These are phyloP conservation scores for Apodospora peruviana DNA, from an alignment of 495 filamentous ascomycete species.

Conservation along the genomic window DNA sequence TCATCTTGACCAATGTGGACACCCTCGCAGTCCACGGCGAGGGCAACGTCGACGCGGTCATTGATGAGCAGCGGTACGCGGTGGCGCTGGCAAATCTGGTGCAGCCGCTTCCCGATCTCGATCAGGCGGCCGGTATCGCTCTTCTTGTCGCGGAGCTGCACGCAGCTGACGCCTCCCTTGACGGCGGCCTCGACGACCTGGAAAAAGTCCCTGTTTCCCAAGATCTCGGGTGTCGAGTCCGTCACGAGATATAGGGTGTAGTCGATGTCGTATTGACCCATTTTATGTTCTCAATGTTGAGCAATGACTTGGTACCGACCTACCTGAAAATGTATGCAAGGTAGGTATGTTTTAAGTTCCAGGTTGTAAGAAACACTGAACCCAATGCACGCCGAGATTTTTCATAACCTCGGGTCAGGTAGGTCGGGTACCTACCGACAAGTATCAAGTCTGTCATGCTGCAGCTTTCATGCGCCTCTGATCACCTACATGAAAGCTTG, in stretches of 20 bases:
- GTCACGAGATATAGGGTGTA: slow-evolving; percentile 84
- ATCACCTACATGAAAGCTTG: no score
- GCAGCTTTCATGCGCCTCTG: no score
- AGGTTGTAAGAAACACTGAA: no score
- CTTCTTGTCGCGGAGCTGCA: slow-evolving; percentile 88
- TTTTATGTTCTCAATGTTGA: no score
- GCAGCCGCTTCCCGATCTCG: slow-evolving; percentile 62
- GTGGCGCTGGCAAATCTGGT: slow-evolving; percentile 59
- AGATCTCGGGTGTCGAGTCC: slow-evolving; percentile 76
- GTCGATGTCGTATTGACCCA: slow-evolving; percentile 21
- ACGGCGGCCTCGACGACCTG: slow-evolving; percentile 71
- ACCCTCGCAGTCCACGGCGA: slow-evolving; percentile 80
- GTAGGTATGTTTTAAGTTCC: no score
- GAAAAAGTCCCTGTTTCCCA: slow-evolving; percentile 63
- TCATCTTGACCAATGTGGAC: slow-evolving; percentile 96
- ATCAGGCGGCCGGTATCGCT: slow-evolving; percentile 71
- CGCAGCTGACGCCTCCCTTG: slow-evolving; percentile 76
- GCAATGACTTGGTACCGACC: no score
- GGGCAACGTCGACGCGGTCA: slow-evolving; percentile 88
- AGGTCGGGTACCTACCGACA: no score
- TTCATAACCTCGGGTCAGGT: no score
- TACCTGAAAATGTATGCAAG: no score
- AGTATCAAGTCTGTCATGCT: no score
- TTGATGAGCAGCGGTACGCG: slow-evolving; percentile 86
- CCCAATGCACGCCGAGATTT: no score